Percentiles rank a stretch among this genome's conserved stretches.
phyloP scores from a whole-genome alignment of 352 stramenopile genomes.

The Phytophthora europaea region DNA sequence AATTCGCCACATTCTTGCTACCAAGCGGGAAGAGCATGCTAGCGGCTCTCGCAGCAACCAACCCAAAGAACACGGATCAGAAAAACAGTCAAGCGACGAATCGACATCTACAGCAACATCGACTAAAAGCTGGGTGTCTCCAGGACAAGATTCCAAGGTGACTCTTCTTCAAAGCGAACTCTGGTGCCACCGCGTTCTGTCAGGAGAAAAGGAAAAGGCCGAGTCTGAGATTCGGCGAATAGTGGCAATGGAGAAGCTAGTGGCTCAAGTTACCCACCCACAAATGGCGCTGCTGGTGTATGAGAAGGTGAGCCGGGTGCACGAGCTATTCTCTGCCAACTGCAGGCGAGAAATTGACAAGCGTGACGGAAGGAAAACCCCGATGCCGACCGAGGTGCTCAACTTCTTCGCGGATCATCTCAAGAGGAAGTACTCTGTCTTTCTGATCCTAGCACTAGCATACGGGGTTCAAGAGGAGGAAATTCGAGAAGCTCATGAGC shows the following conservation, averaged over 20 bases:
- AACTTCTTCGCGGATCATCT: slow-evolving; percentile 89
- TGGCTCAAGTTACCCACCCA: slow-evolving; percentile 79
- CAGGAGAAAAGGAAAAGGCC: slow-evolving; percentile 84
- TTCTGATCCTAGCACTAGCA: slow-evolving; percentile 83
- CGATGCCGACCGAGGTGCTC: slow-evolving; percentile 68
- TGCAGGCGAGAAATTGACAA: slow-evolving; percentile 79
- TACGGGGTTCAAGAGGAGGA: slow-evolving; percentile 82
- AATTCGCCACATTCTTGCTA: slow-evolving; percentile 72
- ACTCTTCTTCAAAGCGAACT: slow-evolving; percentile 89
- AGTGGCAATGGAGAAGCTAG: slow-evolving; percentile 88
- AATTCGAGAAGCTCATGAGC: slow-evolving; percentile 84
- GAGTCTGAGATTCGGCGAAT: slow-evolving; percentile 87
- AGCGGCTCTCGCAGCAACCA: slow-evolving; percentile 28
- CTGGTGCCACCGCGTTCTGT: slow-evolving; percentile 86
- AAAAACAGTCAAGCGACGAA: slow-evolving; percentile 20
- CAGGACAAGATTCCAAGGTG: slow-evolving; percentile 84
- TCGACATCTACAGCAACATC: background rate
- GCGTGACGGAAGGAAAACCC: slow-evolving; percentile 50
- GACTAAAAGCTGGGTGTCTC: slow-evolving; percentile 70
- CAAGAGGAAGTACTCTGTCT: slow-evolving; percentile 91
- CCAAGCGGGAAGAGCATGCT: slow-evolving; percentile 56
- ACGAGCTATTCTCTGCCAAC: slow-evolving; percentile 87
- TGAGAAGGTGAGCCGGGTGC: slow-evolving; percentile 90
- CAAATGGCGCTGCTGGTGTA: slow-evolving; percentile 90
- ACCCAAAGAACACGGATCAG: slow-evolving; percentile 20